phyloP scores from a whole-genome alignment of 108 stramenopile genomes.

The Fragilaria radians region DNA sequence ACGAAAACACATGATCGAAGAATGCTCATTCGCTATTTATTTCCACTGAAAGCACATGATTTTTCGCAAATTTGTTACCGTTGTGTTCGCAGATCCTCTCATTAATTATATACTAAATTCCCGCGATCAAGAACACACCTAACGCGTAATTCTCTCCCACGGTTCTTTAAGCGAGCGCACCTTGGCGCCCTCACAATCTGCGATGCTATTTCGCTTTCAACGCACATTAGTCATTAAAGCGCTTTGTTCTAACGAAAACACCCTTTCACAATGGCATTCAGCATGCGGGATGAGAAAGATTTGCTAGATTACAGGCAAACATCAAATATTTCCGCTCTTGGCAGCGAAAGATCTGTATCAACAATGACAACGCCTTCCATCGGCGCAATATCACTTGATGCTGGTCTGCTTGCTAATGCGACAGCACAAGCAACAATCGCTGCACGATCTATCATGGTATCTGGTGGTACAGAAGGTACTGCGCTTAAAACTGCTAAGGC shows the following conservation, averaged over 20 bases:
- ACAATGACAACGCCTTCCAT: neutral
- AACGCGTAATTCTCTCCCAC: too few relatives aligned
- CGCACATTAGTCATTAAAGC: too few relatives aligned
- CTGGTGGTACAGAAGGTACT: conserved; percentile 34
- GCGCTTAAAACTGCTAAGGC: conserved; percentile 54
- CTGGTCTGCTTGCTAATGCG: conserved; percentile 31
- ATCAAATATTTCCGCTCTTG: neutral
- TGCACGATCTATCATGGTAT: conserved; percentile 38
- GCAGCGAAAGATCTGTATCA: neutral
- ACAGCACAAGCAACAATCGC: conserved; percentile 36
- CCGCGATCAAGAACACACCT: too few relatives aligned
- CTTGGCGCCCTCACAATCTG: too few relatives aligned
- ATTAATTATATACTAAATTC: too few relatives aligned
- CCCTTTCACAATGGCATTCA: neutral
- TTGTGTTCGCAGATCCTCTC: too few relatives aligned
- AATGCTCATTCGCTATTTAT: too few relatives aligned
- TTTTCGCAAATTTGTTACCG: too few relatives aligned
- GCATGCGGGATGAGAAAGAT: neutral
- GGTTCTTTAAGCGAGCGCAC: conserved; percentile 1
- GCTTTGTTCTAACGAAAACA: too few relatives aligned
- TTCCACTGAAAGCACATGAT: too few relatives aligned
- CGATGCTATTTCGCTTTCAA: too few relatives aligned
- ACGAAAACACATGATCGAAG: too few relatives aligned
- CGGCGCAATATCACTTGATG: conserved; percentile 13
- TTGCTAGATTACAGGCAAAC: neutral